Base-by-base conservation (phyloP, 2,329 filamentous ascomycete species). In the Bisporella sp. region DNA sequence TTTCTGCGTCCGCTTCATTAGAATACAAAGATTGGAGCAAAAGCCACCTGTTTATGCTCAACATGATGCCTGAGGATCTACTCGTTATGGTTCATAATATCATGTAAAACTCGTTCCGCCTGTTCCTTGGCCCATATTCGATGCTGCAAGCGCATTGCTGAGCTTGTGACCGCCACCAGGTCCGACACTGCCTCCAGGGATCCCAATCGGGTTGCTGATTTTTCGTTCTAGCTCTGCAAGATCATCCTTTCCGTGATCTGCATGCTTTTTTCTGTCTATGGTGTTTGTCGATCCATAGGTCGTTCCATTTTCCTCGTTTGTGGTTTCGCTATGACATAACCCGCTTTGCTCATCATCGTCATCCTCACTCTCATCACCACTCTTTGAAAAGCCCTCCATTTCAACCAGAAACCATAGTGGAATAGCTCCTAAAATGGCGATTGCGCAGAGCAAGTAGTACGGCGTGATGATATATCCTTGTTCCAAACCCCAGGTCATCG, bases 401-500 rank as follows among this genome's bases (percentile, higher is more conserved):
- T 96, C 81, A 11, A 83, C 76, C 1, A 95, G 77, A 70, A 82
- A 85, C 66, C 83, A 88, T 0, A 86, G 79, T 0, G 89, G 87
- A 2, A 95, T 66, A 1, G 81, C 81, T 13, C 87, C 86, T 1
- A 89, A 45, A 0, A 79, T 54, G 0, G 82, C 78, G 42, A 95
- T 71, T 0, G 71, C 59, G 0, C 81, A 76, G n/a, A 96, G 73
- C 4, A 85, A 73, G 82, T 87, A 95, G 79, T 88, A 96, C 0
- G 91, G 85, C 0, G 87, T 72, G 47, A 95, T 79, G 31, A 93
- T 75, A 63, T 89, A 92, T 0, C 88, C 88, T 31, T 76, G 71
- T 60, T 86, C 79, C 1, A 89, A 81, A 1, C 92, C 92, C 70
- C 79, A 81, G 0, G 82, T 85, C 63, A 96, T 96, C 0, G 83